These are phyloP conservation scores for Russula foetens DNA, from an alignment of 768 basidiomycete species.

Conservation along the genomic window DNA sequence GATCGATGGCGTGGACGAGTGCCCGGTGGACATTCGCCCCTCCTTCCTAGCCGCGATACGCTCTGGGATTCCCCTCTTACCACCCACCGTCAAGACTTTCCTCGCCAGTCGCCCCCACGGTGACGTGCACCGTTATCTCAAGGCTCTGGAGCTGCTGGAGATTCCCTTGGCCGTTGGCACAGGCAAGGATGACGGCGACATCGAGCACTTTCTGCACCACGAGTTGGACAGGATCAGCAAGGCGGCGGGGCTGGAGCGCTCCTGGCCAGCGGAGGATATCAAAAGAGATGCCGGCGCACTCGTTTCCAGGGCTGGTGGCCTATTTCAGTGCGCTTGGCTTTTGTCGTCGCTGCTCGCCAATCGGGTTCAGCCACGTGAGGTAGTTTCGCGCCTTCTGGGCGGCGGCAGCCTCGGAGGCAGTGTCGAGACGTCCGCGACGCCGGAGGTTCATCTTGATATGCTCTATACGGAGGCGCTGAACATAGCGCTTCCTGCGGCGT, in stretches of 20 bases:
- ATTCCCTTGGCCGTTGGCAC: not conserved
- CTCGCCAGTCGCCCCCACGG: conserved; percentile 17
- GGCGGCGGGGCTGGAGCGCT: not conserved
- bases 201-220: conserved; percentile 6
- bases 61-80: conserved; percentile 1
- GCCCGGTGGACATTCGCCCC: conserved; percentile 5
- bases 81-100: conserved; percentile 13
- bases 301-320: conserved; percentile 9
- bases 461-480: conserved; percentile 6
- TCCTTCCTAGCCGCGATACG: conserved; percentile 5
- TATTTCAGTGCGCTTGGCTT: conserved; percentile 20
- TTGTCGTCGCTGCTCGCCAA: conserved; percentile 6
- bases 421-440: not conserved
- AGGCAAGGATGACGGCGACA: conserved; percentile 9
- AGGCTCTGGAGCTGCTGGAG: not conserved
- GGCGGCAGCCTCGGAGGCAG: too few species aligned
- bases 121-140: conserved; percentile 3
- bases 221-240: not conserved
- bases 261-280: not conserved
- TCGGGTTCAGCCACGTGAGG: not conserved
- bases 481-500: not conserved
- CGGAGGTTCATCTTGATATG: conserved; percentile 6
- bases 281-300: conserved; percentile 5
- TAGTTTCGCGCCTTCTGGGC: conserved; percentile 4
- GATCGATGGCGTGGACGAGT: conserved; percentile 21